phyloP scores from a whole-genome alignment of 352 stramenopile species.

The Phytophthora hybrid region DNA sequence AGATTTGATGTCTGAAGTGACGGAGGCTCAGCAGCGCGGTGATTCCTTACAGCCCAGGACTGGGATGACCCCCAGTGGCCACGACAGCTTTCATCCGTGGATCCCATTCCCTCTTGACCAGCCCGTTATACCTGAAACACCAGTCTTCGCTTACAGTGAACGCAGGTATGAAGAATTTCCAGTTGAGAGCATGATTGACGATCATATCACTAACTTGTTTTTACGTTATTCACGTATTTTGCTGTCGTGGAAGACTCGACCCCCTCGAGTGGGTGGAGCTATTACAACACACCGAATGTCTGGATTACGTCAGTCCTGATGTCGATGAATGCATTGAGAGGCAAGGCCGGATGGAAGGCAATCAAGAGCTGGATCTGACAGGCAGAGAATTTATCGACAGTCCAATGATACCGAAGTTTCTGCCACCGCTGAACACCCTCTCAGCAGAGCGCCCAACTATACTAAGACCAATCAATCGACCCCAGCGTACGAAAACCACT shows the following conservation, averaged over 20 bases:
- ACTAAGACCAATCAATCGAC: constrained; percentile 17
- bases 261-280: constrained; percentile 68
- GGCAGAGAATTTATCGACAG: constrained; percentile 74
- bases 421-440: constrained; percentile 32
- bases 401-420: constrained; percentile 45
- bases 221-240: background rate
- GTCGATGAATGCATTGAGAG: constrained; percentile 52
- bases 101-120: constrained; percentile 26
- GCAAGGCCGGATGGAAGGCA: constrained; percentile 49
- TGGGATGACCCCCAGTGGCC: constrained; percentile 38
- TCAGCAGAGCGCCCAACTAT: constrained; percentile 19
- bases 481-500: constrained; percentile 40
- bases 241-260: constrained; percentile 28
- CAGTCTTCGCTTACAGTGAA: constrained; percentile 19
- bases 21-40: constrained; percentile 17
- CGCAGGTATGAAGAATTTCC: constrained; percentile 23
- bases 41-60: constrained; percentile 27
- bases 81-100: constrained; percentile 26
- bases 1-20: constrained; percentile 14
- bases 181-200: background rate
- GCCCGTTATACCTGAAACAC: constrained; percentile 26
- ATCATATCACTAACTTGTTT: background rate
- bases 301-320: constrained; percentile 80
- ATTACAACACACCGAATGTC: constrained; percentile 43
- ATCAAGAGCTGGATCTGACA: constrained; percentile 71